Evolutionary conservation across 2,329 filamentous ascomycete genomes (phyloP), one percentile per base, ranked within the genome.

Genomic region (Scorias spongiosa): DNA sequence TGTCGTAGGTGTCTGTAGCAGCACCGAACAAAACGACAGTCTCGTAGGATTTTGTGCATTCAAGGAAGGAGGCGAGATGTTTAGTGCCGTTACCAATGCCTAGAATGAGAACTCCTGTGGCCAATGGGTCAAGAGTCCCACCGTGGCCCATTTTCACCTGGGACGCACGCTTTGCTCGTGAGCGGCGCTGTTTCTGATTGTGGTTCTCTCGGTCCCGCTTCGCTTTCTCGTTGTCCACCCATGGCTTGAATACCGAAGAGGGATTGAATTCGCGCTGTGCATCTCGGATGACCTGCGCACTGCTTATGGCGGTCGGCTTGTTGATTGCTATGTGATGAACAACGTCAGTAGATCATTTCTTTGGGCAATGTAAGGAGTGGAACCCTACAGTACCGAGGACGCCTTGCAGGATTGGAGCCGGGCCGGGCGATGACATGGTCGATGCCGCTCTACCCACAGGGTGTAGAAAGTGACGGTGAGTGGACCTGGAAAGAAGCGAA

Each of bases 101-200:
- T 6, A 91, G 71, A 49, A 96, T 87, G 41, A 98, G 74, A 18
- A 98, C 84, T 39, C 91, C 91, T 1, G 88, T 94, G 8, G 91
- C 91, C 55, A 95, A 74, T 20, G 91, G 91, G 58, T 98, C 91
- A 14, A 98, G 74, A 1, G 91, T 98, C 38, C 91, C 91, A 48
- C 91, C 91, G 66, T 98, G 91, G 29, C 91, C 91, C 57, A 96
- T 84, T 69, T 96, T 98, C 53, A 96, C 81, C 49, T 84, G 76
- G 5, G 80, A 61, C 1, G 73, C 76, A 49, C 72, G 70, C 40
- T 65, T 66, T 49, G 67, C 66, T 49, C 20, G 49, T 46, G 73
- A 51, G 40, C 65, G 63, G 47, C 80, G 74, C 52, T 72, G 70
- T 52, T 72, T 72, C 58, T 81, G 76, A 46, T 69, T 67, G 46